A percentile compares a stretch with the other conserved stretches of the same genome.
Evolutionary conservation across 2,329 filamentous ascomycete genomes (phyloP).

Genomic region (Penicillium griseofulvum): DNA sequence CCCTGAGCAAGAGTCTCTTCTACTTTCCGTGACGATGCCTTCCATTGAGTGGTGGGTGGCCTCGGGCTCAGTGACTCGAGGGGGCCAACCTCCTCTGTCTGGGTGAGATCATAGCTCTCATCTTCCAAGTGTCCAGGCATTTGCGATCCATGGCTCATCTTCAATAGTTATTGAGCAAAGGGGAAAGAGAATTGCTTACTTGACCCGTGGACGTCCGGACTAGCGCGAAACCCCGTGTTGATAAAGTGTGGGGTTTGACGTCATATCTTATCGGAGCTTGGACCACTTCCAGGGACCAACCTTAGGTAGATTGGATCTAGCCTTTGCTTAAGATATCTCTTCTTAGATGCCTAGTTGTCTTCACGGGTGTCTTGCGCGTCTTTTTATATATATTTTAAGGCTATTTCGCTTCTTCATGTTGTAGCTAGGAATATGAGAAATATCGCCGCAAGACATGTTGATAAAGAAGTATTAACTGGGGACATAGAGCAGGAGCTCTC

Average conservation of each 20-base stretch:
- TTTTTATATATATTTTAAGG: no score
- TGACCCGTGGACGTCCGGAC: background rate
- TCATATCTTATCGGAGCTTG: constrained; percentile 7
- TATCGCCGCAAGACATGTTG: no score
- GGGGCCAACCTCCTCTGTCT: constrained; percentile 6
- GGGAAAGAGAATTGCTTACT: background rate
- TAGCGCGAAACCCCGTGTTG: background rate
- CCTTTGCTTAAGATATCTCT: no score
- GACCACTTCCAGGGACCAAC: no score
- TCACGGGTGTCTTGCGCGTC: no score
- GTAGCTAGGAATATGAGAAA: no score
- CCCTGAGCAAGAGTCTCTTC: constrained; percentile 60
- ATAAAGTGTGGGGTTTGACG: constrained; percentile 9
- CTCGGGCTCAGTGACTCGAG: constrained; percentile 9
- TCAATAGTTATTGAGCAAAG: background rate
- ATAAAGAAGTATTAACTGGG: no score
- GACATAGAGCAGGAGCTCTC: no score
- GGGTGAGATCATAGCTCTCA: constrained; percentile 6
- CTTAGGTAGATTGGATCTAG: no score
- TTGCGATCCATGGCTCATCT: constrained; percentile 14
- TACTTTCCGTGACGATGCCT: constrained; percentile 14
- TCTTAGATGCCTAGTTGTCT: no score
- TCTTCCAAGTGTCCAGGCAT: constrained; percentile 9
- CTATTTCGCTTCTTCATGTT: no score
- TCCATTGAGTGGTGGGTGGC: constrained; percentile 19